Evolutionary conservation across 1,284 basidiomycete genomes (phyloP), one percentile per base, ranked within the genome.

Genomic region (Cystobasidium pallidum): DNA sequence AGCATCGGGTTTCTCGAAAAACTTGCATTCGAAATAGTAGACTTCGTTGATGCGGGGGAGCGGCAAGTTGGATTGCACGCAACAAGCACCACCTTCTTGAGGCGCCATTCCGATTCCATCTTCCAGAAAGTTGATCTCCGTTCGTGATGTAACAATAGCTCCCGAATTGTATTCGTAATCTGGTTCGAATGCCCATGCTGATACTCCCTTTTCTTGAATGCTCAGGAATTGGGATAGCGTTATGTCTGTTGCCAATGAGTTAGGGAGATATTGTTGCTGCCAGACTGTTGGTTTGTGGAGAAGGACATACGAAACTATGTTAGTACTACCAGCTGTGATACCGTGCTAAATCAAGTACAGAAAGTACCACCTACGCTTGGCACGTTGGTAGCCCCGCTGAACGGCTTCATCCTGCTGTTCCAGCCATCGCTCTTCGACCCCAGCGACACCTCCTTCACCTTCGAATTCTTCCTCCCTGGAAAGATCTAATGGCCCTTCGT

Each of bases 21-120:
- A 91, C 83, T 97, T 97, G 75, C 93, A 90, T 80, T 97, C 94
- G 90, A 91, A 97, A 80, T 97, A 97, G 81, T 97, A 97, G 15
- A 95, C 92, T 81, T 97, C 94, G 82, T 97, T 97, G 65, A 96
- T 84, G 80, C 95, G 95, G 15, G 94, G 94, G 3, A 97, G 83
- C 0, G 94, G 94, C 7, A 97, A 85, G 80, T 97, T 97, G 63
- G 92, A 94, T 83, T 96, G 92, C 4, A 97, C 94, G 71, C 87
- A 91, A 26, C 93, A 93, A 1, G 91, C 91, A 8, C 84, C 84
- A 13, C 84, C 84, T 77, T 85, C 83, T 45, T 81, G 76, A 6
- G 78, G 78, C 0, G 82, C 76, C 83, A 84, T 83, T 21, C 91
- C 92, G 21, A 91, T 89, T 8, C 94, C 94, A 81, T 97, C 94